Conservation (phyloP, 2,329 filamentous ascomycete species). For the Aspergillus spinulosporus region DNA sequence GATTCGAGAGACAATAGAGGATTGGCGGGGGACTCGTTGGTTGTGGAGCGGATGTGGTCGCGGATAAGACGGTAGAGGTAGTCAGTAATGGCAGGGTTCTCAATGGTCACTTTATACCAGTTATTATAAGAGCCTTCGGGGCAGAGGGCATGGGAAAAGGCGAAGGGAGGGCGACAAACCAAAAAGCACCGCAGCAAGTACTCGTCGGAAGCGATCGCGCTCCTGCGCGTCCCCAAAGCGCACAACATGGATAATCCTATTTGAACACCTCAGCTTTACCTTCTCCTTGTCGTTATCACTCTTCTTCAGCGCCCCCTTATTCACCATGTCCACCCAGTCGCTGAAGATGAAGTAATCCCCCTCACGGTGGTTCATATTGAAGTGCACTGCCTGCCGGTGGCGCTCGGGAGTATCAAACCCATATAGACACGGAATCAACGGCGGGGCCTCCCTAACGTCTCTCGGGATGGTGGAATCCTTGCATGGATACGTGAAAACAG, state of each 20-base stretch:
- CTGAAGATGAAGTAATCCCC: slow-evolving; percentile 41
- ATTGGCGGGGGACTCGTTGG: slow-evolving; percentile 12
- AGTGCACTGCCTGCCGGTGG: slow-evolving; percentile 37
- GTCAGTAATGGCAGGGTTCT: slow-evolving; percentile 27
- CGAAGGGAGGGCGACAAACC: slow-evolving; percentile 20
- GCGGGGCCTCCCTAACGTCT: slow-evolving; percentile 23
- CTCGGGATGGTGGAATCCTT: slow-evolving; percentile 24
- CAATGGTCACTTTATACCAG: slow-evolving; percentile 26
- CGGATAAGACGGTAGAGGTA: slow-evolving; percentile 40
- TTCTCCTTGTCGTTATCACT: slow-evolving; percentile 7
- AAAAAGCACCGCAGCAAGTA: slow-evolving; percentile 35
- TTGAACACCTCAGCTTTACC: slow-evolving; percentile 26
- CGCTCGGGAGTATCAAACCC: slow-evolving; percentile 37
- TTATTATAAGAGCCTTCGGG: slow-evolving; percentile 7
- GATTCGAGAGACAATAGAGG: slow-evolving; percentile 19
- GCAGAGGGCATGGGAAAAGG: background rate
- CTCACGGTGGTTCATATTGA: slow-evolving; percentile 23
- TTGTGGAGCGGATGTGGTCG: slow-evolving; percentile 28
- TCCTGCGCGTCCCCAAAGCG: slow-evolving; percentile 26
- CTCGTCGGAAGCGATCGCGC: slow-evolving; percentile 38
- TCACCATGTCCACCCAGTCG: slow-evolving; percentile 25
- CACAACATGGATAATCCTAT: slow-evolving; percentile 22
- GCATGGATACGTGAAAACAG: slow-evolving; percentile 24
- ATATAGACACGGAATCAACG: slow-evolving; percentile 31
- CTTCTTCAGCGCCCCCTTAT: background rate